phyloP scores from a whole-genome alignment of 164 flowering plant genomes.

The Sextonia rubra region DNA sequence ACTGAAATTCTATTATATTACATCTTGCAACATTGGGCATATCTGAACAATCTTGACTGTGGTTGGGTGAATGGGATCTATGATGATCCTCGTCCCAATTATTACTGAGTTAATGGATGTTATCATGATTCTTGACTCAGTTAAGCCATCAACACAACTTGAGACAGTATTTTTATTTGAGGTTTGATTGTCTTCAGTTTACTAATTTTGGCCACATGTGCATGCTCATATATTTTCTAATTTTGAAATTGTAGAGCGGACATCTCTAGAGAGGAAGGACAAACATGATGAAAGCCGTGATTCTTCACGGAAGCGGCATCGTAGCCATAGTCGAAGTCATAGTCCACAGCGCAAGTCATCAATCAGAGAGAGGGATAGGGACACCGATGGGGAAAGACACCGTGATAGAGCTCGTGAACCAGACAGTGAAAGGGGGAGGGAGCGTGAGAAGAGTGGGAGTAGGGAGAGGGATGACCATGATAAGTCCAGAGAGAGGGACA shows the following conservation, averaged over 20 bases:
- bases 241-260: conserved; percentile 41
- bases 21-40: background rate
- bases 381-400: conserved; percentile 37
- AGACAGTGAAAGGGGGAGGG: conserved; percentile 43
- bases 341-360: conserved; percentile 70
- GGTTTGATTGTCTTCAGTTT: no score
- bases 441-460: conserved; percentile 48
- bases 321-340: conserved; percentile 56
- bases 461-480: conserved; percentile 51
- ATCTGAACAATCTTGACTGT: background rate
- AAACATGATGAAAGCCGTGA: conserved; percentile 55
- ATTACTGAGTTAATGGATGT: no score
- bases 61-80: no score
- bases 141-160: no score
- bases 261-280: conserved; percentile 57
- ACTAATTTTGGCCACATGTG: no score
- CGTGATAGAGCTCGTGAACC: conserved; percentile 51
- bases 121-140: no score
- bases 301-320: conserved; percentile 63
- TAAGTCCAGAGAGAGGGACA: conserved; percentile 29
- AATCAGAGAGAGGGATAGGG: conserved; percentile 49
- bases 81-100: no score
- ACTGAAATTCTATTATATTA: no score
- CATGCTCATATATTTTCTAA: background rate
- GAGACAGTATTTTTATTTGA: no score